A percentile compares a stretch with the other conserved stretches of the same genome.
Evolutionary conservation across 768 basidiomycete genomes (phyloP).

Genomic region (Trametes meyenii): DNA sequence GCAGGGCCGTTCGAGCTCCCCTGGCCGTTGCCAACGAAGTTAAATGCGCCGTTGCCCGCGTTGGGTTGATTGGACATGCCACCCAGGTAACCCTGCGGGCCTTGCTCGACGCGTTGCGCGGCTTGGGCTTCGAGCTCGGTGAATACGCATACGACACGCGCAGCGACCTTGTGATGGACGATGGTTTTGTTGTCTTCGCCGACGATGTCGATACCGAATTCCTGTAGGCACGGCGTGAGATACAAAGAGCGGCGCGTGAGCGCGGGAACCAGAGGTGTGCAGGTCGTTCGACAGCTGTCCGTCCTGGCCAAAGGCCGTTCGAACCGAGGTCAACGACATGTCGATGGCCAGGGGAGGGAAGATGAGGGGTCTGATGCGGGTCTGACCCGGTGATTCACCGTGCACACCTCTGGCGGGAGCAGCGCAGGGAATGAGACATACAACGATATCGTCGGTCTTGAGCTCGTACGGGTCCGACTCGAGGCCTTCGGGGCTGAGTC

Average conservation of each 20-base stretch:
- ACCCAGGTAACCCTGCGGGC: slow-evolving; percentile 34
- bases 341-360: no score
- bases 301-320: not conserved
- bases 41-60: slow-evolving; percentile 46
- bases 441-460: slow-evolving; percentile 94
- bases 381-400: no score
- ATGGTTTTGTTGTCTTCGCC: slow-evolving; percentile 98
- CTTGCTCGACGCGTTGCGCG: slow-evolving; percentile 70
- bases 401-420: not conserved
- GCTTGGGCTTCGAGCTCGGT: slow-evolving; percentile 81
- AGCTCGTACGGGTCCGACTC: slow-evolving; percentile 94
- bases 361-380: no score
- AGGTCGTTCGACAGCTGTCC: not conserved
- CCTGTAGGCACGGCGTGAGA: slow-evolving; percentile 47
- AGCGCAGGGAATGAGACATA: slow-evolving; percentile 45
- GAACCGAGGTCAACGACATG: no score
- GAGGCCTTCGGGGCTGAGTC: slow-evolving; percentile 84
- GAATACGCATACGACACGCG: slow-evolving; percentile 88
- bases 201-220: slow-evolving; percentile 99
- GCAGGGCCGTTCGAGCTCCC: slow-evolving; percentile 31
- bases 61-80: slow-evolving; percentile 38
- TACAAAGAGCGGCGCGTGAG: not conserved
- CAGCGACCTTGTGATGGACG: slow-evolving; percentile 98
- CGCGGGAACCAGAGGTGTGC: not conserved
- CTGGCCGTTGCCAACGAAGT: slow-evolving; percentile 42